Evolutionary conservation across 768 basidiomycete genomes (phyloP).

Genomic region (Asterophora lycoperdoides): DNA sequence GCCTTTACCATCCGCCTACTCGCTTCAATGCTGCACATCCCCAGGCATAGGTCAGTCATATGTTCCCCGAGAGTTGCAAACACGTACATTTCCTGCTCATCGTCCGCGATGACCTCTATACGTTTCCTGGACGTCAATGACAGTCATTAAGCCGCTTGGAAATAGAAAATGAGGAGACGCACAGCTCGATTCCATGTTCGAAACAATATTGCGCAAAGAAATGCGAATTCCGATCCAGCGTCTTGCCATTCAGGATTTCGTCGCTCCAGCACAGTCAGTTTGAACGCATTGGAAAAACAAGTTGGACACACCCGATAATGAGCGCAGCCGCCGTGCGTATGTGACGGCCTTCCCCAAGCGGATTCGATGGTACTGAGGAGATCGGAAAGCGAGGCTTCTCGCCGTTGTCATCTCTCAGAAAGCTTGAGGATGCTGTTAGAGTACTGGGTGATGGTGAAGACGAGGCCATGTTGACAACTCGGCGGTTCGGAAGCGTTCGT

Average conservation of each 20-base stretch:
- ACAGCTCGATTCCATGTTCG: slow-evolving; percentile 81
- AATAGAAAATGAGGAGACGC: slow-evolving; percentile 19
- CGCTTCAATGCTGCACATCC: slow-evolving; percentile 64
- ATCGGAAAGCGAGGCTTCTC: slow-evolving; percentile 35
- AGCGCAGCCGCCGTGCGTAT: slow-evolving; percentile 74
- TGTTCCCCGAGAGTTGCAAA: slow-evolving; percentile 1
- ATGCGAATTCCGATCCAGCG: slow-evolving; percentile 77
- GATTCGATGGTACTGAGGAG: slow-evolving; percentile 59
- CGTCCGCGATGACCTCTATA: slow-evolving; percentile 89
- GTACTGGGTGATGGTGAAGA: background rate
- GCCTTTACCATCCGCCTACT: slow-evolving; percentile 72
- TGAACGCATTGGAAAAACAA: too few species aligned
- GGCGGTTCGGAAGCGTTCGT: slow-evolving; percentile 7
- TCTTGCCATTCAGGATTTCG: slow-evolving; percentile 92
- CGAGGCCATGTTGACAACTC: slow-evolving; percentile 13
- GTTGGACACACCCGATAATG: slow-evolving; percentile 60
- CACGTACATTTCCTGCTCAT: slow-evolving; percentile 82
- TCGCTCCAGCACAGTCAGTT: slow-evolving; percentile 44
- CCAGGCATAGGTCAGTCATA: background rate
- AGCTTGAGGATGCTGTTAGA: background rate
- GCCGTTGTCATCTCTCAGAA: background rate
- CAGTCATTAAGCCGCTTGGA: slow-evolving; percentile 12
- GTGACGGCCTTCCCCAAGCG: slow-evolving; percentile 62
- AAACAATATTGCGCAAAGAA: slow-evolving; percentile 88
- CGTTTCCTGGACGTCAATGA: slow-evolving; percentile 55